These are phyloP conservation scores for Xylariaceae sp. DNA, from an alignment of 2,329 filamentous ascomycete genomes.

Conservation along the genomic window DNA sequence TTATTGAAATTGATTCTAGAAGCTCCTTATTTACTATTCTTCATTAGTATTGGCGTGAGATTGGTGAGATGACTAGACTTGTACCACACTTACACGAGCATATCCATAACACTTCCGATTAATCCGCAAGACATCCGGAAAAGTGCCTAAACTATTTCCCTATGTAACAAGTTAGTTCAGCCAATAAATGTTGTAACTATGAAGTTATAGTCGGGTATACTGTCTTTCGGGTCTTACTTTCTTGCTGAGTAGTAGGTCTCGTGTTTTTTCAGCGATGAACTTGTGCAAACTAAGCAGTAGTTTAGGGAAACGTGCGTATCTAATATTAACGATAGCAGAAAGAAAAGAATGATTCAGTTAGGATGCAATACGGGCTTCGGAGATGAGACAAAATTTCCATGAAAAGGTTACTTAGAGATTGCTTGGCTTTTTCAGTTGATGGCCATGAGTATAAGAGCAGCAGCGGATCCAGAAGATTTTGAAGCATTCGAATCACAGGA, in stretches of 20 bases:
- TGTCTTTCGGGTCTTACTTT: not conserved
- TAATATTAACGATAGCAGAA: not conserved
- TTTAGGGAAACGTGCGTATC: slow-evolving; percentile 1
- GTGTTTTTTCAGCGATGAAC: not conserved
- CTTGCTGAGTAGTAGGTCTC: slow-evolving; percentile 1
- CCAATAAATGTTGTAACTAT: not conserved
- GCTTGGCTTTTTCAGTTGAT: not conserved
- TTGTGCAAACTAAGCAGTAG: not conserved
- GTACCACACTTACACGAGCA: slow-evolving; percentile 10
- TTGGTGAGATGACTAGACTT: not conserved
- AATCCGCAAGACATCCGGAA: slow-evolving; percentile 21
- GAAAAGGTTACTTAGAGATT: not conserved
- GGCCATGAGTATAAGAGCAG: slow-evolving; percentile 1
- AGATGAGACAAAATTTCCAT: not conserved
- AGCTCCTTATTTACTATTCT: not conserved
- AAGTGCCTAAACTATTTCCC: slow-evolving; percentile 1
- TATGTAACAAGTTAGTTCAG: not conserved
- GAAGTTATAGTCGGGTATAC: not conserved
- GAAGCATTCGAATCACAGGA: not conserved
- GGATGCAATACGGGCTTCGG: not conserved
- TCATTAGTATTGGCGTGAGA: slow-evolving; percentile 1
- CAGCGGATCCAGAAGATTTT: not conserved
- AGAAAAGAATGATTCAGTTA: not conserved
- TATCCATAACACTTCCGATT: slow-evolving; percentile 15
- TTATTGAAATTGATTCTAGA: not conserved